Evolutionary conservation across 768 basidiomycete genomes (phyloP), one percentile per base, ranked within the genome.

Genomic region (Podaxis sp.): DNA sequence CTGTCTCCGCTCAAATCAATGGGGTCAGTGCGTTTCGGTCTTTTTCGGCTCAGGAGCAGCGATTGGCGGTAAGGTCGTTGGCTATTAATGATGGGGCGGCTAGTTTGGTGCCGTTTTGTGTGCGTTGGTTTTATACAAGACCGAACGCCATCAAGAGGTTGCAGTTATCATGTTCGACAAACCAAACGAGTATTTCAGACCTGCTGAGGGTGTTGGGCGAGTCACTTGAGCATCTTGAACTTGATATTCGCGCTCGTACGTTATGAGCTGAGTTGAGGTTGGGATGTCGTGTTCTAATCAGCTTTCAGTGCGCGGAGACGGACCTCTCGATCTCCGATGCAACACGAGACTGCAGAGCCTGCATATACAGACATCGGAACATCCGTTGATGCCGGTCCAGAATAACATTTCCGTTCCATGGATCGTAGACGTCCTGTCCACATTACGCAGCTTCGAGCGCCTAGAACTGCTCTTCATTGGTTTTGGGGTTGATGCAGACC

Each of bases 161-260:
- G 44, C 53, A 62, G 7, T 24, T 62, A n/a, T 55, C 53, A 30
- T 62, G 61, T 48, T 48, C 61, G 7, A 55, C 61, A 15, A 44
- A 48, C 30, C 53, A 56, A 15, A 19, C 42, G 30, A 62, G 42
- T 38, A 48, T 62, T 24, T 62, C 61, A 11, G 53, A 46, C 17
- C 24, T 62, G 19, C 26, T 62, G 5, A 11, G 61, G 15, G 53
- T 56, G 28, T 22, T 62, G 28, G 61, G 61, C 1, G 53, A 54
- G 24, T 62, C 53, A 13, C 61, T 62, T 36, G 53, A 56, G n/a
- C 52, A 62, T 36, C 52, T 62, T 33, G 53, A 54, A 22, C 61
- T 62, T 9, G 44, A 55, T 36, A 48, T 62, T 48, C 61, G 42
- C 5, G n/a, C 61, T 13, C 9, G 61, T 62, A 56, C 40, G 61